Conservation (phyloP, 2,329 filamentous ascomycete species). For the Aspergillus sp. region DNA sequence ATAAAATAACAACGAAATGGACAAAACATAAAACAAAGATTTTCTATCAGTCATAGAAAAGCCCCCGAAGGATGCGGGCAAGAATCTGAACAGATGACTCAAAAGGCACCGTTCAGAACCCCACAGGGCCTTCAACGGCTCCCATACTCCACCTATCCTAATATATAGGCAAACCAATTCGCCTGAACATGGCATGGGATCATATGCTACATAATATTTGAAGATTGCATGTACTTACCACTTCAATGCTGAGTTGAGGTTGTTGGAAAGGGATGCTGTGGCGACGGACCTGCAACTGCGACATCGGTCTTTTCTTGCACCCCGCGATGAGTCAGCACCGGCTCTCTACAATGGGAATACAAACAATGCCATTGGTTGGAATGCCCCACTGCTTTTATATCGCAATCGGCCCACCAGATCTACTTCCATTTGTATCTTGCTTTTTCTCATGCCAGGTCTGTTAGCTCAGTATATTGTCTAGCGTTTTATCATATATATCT, state of each 20-base stretch:
- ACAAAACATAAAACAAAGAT: too few relatives aligned
- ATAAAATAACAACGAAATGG: too few relatives aligned
- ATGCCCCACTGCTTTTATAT: not conserved
- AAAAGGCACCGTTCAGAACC: too few relatives aligned
- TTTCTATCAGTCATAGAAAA: not conserved
- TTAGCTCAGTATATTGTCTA: too few relatives aligned
- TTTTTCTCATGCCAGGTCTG: too few relatives aligned
- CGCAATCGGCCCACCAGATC: too few relatives aligned
- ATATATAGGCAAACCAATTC: too few relatives aligned
- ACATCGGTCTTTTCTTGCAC: conserved; percentile 25
- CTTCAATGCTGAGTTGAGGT: conserved; percentile 6
- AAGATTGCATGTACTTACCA: conserved; percentile 16
- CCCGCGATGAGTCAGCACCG: conserved; percentile 20
- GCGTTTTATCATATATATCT: too few relatives aligned
- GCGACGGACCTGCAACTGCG: conserved; percentile 17
- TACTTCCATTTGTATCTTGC: too few relatives aligned
- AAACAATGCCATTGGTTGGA: not conserved
- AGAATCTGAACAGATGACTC: not conserved
- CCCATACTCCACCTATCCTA: too few relatives aligned
- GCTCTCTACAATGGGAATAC: too few relatives aligned
- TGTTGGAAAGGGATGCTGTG: conserved; percentile 16
- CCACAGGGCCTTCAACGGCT: too few relatives aligned
- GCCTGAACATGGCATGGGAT: not conserved
- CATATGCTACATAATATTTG: not conserved
- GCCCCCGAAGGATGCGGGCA: not conserved